Conservation (phyloP, 2,329 filamentous ascomycete genomes). For the Fusarium lyarnte region DNA sequence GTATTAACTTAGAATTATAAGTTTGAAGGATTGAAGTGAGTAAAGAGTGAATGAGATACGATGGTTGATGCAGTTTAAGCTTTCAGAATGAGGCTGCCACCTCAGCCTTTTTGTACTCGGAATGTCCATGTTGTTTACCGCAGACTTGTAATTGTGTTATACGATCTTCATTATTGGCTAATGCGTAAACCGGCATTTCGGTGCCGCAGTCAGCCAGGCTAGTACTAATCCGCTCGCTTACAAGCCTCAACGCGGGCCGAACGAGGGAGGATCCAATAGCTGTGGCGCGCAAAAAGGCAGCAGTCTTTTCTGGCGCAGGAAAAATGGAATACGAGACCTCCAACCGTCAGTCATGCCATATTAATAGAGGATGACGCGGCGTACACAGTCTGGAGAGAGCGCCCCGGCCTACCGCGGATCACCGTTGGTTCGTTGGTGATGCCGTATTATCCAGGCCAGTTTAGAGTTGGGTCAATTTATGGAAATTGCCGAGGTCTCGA, state of each 20-base stretch:
- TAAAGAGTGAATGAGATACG: not conserved
- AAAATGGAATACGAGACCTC: not conserved
- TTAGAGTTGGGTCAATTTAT: not conserved
- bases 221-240: not conserved
- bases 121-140: not conserved
- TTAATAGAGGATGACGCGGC: not conserved
- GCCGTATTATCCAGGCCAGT: not conserved
- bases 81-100: not conserved
- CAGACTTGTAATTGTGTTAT: not conserved
- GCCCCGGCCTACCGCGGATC: not conserved
- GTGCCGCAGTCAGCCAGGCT: slow-evolving; percentile 2
- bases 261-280: not conserved
- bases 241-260: not conserved
- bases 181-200: slow-evolving; percentile 19
- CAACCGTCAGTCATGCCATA: not conserved
- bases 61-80: not conserved
- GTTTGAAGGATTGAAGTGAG: not conserved
- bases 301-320: not conserved
- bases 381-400: not conserved
- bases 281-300: not conserved
- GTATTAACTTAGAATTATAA: not conserved
- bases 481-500: not conserved
- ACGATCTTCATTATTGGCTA: not conserved
- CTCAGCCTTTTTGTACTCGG: not conserved
- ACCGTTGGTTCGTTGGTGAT: not conserved